A percentile compares a stretch with the other conserved stretches of the same genome.
Conservation (phyloP, 345 rosid genomes). For the Salix koriyanagi region DNA sequence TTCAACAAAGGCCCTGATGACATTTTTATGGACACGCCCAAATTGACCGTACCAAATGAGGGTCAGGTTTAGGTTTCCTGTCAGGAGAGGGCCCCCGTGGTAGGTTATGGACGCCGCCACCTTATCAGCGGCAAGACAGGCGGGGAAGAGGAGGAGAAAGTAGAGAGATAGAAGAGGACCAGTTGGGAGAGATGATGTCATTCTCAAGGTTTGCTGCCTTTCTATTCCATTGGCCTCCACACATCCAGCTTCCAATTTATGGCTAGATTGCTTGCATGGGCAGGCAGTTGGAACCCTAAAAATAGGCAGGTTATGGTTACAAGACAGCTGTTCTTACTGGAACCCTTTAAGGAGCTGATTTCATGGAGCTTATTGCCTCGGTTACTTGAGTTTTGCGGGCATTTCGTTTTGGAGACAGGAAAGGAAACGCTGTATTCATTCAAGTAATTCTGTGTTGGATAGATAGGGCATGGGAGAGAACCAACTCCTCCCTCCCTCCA, state of each 20-base stretch:
- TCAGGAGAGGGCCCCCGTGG: conserved; percentile 33
- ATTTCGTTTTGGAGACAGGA: not conserved
- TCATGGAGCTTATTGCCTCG: not conserved
- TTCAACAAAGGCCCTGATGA: conserved; percentile 21
- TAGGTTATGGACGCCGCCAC: not conserved
- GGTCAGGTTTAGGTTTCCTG: conserved; percentile 21
- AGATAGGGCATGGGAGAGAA: no score
- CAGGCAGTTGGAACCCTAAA: not conserved
- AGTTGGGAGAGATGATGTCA: conserved; percentile 16
- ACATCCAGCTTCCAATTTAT: not conserved
- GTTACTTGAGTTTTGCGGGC: not conserved
- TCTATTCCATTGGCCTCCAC: not conserved
- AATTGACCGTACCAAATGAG: conserved; percentile 35
- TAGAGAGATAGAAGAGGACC: conserved; percentile 1
- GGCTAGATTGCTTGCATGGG: not conserved
- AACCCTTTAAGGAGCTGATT: not conserved
- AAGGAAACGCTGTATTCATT: no score
- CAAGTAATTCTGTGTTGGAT: no score
- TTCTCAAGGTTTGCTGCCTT: not conserved
- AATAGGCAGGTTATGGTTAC: not conserved
- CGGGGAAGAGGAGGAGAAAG: conserved; percentile 5
- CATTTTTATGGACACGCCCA: conserved; percentile 23
- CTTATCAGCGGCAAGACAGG: not conserved
- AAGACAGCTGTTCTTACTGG: not conserved
- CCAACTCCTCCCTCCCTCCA: no score